phyloP scores from a whole-genome alignment of 78 protist species.

The Dictyostelium purpureum region DNA sequence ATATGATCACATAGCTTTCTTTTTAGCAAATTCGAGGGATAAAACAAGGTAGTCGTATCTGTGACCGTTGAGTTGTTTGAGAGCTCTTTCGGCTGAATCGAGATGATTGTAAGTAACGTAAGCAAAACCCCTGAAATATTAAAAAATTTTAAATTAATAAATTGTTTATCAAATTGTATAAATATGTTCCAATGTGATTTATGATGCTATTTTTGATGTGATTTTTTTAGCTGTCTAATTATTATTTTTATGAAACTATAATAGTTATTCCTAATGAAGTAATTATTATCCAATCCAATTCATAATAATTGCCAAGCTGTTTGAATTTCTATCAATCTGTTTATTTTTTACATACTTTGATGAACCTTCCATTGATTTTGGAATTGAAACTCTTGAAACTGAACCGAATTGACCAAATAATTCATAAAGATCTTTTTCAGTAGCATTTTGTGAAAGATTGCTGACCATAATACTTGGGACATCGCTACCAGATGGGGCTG shows the following conservation, averaged over 20 bases:
- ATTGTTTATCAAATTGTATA: not conserved
- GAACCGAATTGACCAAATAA: slow-evolving; percentile 40
- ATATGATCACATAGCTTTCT: slow-evolving; percentile 1
- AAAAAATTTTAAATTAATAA: not conserved
- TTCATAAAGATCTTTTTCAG: slow-evolving; percentile 64
- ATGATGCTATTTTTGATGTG: too few relatives aligned
- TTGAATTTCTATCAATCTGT: too few relatives aligned
- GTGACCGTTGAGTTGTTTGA: slow-evolving; percentile 65
- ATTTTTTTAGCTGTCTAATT: too few relatives aligned
- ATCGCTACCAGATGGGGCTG: slow-evolving; percentile 31
- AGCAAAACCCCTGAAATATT: slow-evolving; percentile 41
- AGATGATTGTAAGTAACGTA: slow-evolving; percentile 51
- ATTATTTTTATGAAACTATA: too few relatives aligned
- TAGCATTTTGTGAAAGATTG: slow-evolving; percentile 73
- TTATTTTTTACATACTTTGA: slow-evolving; percentile 39
- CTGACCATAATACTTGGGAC: slow-evolving; percentile 60
- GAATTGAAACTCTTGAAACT: slow-evolving; percentile 53
- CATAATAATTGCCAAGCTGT: too few relatives aligned
- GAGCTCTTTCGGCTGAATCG: slow-evolving; percentile 38
- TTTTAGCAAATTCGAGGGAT: slow-evolving; percentile 36
- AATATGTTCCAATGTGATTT: not conserved
- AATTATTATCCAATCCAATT: too few relatives aligned
- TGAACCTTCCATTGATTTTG: slow-evolving; percentile 35
- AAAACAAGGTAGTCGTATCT: slow-evolving; percentile 70
- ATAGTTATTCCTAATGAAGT: too few relatives aligned